Evolutionary conservation across 306 rosid genomes (phyloP).

Genomic region (Rubus parviflorus): DNA sequence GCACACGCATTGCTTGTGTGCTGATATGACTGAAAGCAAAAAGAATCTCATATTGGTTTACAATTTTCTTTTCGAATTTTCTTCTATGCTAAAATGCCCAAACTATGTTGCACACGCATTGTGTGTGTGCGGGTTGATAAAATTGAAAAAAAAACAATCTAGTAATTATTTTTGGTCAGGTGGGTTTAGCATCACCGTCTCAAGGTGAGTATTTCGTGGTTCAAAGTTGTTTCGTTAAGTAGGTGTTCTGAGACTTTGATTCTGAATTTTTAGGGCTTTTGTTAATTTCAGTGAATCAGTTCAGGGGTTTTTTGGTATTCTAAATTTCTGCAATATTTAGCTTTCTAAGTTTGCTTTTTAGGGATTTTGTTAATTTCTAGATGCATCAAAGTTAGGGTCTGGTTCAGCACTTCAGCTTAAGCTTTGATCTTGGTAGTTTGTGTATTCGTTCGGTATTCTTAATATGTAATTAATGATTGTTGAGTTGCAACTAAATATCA

Average conservation of each 20-base stretch:
- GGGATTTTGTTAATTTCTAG: background rate
- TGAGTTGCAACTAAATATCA: background rate
- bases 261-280: background rate
- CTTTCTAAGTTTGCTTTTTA: background rate
- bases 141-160: background rate
- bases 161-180: background rate
- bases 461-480: background rate
- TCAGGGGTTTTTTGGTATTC: background rate
- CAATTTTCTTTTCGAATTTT: no score
- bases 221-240: no score
- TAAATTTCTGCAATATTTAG: background rate
- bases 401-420: no score
- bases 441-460: background rate
- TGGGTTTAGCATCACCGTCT: slow-evolving; percentile 4
- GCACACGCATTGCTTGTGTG: no score
- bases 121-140: no score
- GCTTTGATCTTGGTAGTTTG: background rate
- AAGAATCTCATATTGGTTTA: no score
- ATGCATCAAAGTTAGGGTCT: no score
- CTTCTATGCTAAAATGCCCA: no score
- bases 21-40: no score
- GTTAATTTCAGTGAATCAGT: background rate
- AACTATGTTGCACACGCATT: no score
- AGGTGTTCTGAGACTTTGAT: background rate
- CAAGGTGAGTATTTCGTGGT: background rate